These are phyloP conservation scores for Hawksworthiomyces lignivorus DNA, from an alignment of 2,329 filamentous ascomycete genomes.

Conservation along the genomic window DNA sequence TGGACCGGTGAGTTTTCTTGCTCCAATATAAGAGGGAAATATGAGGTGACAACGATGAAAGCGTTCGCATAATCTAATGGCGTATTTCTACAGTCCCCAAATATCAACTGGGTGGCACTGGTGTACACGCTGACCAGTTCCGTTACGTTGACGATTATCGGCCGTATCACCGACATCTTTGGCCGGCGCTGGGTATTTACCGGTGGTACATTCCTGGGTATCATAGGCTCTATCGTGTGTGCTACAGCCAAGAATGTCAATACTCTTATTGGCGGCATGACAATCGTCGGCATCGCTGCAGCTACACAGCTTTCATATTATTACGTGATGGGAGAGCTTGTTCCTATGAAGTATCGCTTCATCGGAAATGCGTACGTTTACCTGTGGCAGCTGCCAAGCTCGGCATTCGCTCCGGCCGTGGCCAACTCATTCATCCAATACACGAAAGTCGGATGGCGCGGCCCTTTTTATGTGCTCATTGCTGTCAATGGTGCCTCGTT, in stretches of 20 bases:
- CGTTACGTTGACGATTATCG: slow-evolving; percentile 20
- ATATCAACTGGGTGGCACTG: slow-evolving; percentile 24
- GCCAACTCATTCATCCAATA: slow-evolving; percentile 20
- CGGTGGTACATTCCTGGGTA: slow-evolving; percentile 22
- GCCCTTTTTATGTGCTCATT: slow-evolving; percentile 23
- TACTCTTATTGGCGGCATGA: slow-evolving; percentile 28
- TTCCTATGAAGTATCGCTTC: slow-evolving; percentile 29
- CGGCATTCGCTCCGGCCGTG: slow-evolving; percentile 22
- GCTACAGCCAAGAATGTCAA: slow-evolving; percentile 28
- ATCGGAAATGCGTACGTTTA: slow-evolving; percentile 25
- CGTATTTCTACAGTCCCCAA: too few species aligned
- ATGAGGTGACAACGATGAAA: too few species aligned
- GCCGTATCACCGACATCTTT: slow-evolving; percentile 22
- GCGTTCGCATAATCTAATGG: too few species aligned
- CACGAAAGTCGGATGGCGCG: slow-evolving; percentile 21
- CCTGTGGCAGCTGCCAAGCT: slow-evolving; percentile 23
- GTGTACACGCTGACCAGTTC: slow-evolving; percentile 23
- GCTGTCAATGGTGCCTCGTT: slow-evolving; percentile 21
- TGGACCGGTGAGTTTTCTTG: slow-evolving; percentile 8
- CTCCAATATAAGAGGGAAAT: too few species aligned
- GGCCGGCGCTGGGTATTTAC: slow-evolving; percentile 22
- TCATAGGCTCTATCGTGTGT: slow-evolving; percentile 29
- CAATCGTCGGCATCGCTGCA: slow-evolving; percentile 28
- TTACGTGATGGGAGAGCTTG: slow-evolving; percentile 29
- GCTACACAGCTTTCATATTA: slow-evolving; percentile 29